These are phyloP conservation scores for Candida sp. DNA, from an alignment of 1,139 yeast genomes.

Conservation along the genomic window DNA sequence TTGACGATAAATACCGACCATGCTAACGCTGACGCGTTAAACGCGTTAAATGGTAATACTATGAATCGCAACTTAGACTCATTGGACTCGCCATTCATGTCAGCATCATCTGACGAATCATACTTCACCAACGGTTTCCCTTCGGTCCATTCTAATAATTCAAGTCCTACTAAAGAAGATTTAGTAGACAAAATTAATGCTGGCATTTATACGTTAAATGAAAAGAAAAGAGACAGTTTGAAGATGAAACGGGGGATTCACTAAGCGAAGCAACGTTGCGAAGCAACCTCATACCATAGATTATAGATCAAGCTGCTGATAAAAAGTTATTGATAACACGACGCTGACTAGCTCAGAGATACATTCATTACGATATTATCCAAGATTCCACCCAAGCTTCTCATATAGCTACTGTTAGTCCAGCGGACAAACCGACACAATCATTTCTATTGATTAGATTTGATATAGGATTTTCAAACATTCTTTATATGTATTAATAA, in stretches of 20 bases:
- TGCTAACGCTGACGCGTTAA: constrained; percentile 26
- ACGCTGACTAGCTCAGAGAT: not conserved
- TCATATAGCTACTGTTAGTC: no score
- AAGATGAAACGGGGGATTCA: constrained; percentile 48
- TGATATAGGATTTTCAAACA: not conserved
- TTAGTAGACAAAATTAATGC: constrained; percentile 5
- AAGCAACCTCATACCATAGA: no score
- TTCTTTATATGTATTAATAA: not conserved
- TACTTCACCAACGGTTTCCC: constrained; percentile 21
- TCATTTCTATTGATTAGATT: not conserved
- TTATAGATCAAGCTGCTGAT: no score
- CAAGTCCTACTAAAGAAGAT: constrained; percentile 3
- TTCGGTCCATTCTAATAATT: not conserved
- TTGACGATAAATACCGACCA: constrained; percentile 41
- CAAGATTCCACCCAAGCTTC: no score
- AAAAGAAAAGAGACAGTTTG: constrained; percentile 46
- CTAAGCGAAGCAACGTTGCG: constrained; percentile 12
- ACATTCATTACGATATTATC: not conserved
- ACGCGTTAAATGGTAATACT: constrained; percentile 20
- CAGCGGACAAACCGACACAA: no score
- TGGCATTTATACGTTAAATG: constrained; percentile 28
- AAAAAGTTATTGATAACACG: not conserved
- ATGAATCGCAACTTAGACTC: constrained; percentile 12
- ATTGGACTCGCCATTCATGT: constrained; percentile 44
- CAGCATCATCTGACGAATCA: constrained; percentile 38